Percentiles rank a stretch among this genome's conserved stretches.
Conservation (phyloP, 176 grass and related monocot genomes). For the Oryza punctata region DNA sequence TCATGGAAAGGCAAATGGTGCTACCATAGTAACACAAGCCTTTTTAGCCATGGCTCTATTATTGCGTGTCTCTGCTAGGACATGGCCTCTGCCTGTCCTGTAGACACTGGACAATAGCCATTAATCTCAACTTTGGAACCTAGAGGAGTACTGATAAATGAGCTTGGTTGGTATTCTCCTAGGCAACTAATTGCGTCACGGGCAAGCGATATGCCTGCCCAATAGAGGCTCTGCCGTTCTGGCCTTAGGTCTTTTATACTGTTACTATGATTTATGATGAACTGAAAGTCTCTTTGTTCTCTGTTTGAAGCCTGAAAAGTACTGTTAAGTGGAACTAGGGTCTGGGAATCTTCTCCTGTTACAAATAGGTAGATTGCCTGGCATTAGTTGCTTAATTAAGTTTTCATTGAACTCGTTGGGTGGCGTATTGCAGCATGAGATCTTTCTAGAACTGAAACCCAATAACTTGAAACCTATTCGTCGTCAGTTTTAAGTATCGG, state of each 20-base stretch:
- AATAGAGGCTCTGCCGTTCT: not conserved
- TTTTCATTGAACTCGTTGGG: not conserved
- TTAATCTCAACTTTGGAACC: constrained; percentile 11
- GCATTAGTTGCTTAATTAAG: not conserved
- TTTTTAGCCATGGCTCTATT: constrained; percentile 7
- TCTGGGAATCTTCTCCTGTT: not conserved
- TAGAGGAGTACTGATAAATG: constrained; percentile 23
- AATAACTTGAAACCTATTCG: not conserved
- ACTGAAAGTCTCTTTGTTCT: not conserved
- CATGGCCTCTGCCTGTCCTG: not conserved
- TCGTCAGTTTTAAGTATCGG: not conserved
- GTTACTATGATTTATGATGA: not conserved
- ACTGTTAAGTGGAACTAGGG: not conserved
- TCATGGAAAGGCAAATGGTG: constrained; percentile 21
- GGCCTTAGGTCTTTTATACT: not conserved
- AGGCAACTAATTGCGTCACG: constrained; percentile 36
- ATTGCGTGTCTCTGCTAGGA: constrained; percentile 21
- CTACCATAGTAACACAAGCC: not conserved
- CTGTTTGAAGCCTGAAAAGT: not conserved
- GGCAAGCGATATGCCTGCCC: constrained; percentile 30
- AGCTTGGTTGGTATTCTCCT: constrained; percentile 8
- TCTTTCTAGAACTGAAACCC: not conserved
- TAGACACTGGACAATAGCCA: constrained; percentile 11
- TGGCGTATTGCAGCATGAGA: not conserved
- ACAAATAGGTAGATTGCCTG: not conserved